A percentile compares a stretch with the other conserved stretches of the same genome.
Conservation (phyloP, 805 yeast species). For the Pichia paraexigua region DNA sequence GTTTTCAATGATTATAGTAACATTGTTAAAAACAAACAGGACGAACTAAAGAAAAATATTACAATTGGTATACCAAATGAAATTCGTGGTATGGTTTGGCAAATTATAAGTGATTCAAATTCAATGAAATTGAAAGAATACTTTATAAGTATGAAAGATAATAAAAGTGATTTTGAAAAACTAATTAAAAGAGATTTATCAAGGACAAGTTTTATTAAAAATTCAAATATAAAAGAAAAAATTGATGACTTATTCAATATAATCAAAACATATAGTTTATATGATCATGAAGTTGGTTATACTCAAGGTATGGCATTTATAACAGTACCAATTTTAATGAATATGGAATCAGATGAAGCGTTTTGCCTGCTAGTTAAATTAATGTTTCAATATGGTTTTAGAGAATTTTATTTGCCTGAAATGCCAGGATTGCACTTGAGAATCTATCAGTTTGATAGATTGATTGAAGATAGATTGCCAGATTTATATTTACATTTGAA, state of each 20-base stretch:
- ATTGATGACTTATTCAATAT: constrained; percentile 61
- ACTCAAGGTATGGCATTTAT: constrained; percentile 98
- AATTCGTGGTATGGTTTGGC: constrained; percentile 89
- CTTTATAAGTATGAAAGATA: constrained; percentile 40
- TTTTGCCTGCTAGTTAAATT: constrained; percentile 72
- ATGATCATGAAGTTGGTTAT: constrained; percentile 91
- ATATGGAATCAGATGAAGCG: constrained; percentile 76
- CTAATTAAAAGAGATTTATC: constrained; percentile 75
- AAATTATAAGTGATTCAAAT: constrained; percentile 73
- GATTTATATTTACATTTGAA: constrained; percentile 63
- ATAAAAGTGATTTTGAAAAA: constrained; percentile 57
- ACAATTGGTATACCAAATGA: constrained; percentile 77
- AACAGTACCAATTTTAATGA: constrained; percentile 74
- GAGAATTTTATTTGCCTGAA: constrained; percentile 72
- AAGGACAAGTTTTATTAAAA: constrained; percentile 75
- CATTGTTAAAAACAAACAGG: constrained; percentile 56
- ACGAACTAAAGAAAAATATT: constrained; percentile 51
- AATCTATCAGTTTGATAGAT: constrained; percentile 83
- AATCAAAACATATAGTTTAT: constrained; percentile 74
- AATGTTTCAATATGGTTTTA: constrained; percentile 78
- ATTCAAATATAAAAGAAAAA: constrained; percentile 45
- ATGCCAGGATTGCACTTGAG: constrained; percentile 89
- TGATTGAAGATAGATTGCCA: constrained; percentile 73
- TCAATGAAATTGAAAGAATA: constrained; percentile 53
- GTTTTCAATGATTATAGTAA: constrained; percentile 71